These are phyloP conservation scores for Colletotrichum sp. DNA, from an alignment of 2,329 filamentous ascomycete genomes.

Conservation along the genomic window DNA sequence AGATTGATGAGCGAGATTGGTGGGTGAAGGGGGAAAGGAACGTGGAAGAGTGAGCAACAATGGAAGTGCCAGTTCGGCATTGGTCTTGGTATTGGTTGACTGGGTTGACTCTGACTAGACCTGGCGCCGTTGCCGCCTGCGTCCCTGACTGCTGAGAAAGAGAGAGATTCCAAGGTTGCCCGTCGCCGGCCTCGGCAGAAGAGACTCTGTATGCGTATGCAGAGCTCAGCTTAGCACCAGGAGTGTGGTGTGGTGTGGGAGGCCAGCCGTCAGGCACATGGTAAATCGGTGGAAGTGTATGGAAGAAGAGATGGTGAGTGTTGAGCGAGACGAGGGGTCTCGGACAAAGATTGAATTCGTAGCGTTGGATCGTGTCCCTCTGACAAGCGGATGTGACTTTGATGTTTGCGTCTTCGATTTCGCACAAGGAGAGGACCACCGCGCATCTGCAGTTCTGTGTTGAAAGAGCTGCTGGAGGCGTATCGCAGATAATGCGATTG, in stretches of 20 bases:
- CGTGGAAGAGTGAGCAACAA: background rate
- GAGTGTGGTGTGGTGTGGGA: background rate
- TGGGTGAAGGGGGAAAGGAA: background rate
- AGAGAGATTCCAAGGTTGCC: background rate
- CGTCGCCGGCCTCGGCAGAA: constrained; percentile 14
- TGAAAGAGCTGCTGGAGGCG: background rate
- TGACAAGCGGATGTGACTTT: constrained; percentile 1
- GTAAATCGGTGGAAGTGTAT: constrained; percentile 9
- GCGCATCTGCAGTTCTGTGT: background rate
- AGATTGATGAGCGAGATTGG: background rate
- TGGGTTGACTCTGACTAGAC: constrained; percentile 7
- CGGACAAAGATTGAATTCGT: constrained; percentile 7
- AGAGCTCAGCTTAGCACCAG: background rate
- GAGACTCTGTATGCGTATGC: constrained; percentile 12
- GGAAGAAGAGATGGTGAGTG: background rate
- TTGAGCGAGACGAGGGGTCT: constrained; percentile 6
- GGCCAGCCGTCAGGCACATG: background rate
- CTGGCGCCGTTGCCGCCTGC: constrained; percentile 18
- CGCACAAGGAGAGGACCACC: background rate
- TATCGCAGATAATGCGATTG: background rate
- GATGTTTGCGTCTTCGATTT: constrained; percentile 7
- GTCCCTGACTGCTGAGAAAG: background rate
- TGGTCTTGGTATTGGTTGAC: background rate
- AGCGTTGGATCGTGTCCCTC: background rate
- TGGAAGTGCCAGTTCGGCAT: background rate